Evolutionary conservation across 495 filamentous ascomycete species (phyloP).

Genomic region (Xylaria castorea): DNA sequence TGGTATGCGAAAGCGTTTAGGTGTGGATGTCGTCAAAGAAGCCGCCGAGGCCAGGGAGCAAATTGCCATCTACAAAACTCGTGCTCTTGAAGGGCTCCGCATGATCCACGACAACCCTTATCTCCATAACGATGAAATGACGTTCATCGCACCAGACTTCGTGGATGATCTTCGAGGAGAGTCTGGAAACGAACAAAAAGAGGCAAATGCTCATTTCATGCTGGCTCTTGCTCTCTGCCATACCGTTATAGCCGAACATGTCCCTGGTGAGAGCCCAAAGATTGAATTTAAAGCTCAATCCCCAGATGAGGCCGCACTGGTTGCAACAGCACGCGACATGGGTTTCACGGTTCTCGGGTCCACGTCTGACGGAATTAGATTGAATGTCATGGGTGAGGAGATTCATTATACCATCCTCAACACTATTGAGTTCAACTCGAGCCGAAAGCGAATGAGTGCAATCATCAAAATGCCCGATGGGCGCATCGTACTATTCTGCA

Average conservation of each 20-base stretch:
- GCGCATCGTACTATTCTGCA: slow-evolving; percentile 91
- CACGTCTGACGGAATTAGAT: slow-evolving; percentile 73
- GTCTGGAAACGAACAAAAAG: slow-evolving; percentile 76
- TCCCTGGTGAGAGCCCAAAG: slow-evolving; percentile 84
- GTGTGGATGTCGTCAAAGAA: slow-evolving; percentile 83
- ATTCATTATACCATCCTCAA: slow-evolving; percentile 86
- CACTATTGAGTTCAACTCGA: slow-evolving; percentile 97
- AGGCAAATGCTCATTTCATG: slow-evolving; percentile 90
- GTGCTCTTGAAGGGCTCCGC: slow-evolving; percentile 75
- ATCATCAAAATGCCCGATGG: slow-evolving; percentile 97
- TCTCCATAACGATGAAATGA: slow-evolving; percentile 84
- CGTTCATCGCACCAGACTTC: slow-evolving; percentile 90
- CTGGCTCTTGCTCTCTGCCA: slow-evolving; percentile 93
- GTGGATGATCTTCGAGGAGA: slow-evolving; percentile 79
- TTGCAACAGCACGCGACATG: slow-evolving; percentile 92
- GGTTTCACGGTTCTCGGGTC: slow-evolving; percentile 94
- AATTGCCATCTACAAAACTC: slow-evolving; percentile 76
- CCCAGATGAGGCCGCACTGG: slow-evolving; percentile 94
- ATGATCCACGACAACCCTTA: slow-evolving; percentile 89
- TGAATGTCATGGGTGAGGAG: slow-evolving; percentile 89
- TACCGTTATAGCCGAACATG: slow-evolving; percentile 90
- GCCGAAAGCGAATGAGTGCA: slow-evolving; percentile 96
- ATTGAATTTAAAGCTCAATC: slow-evolving; percentile 98
- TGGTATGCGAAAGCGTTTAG: slow-evolving; percentile 90
- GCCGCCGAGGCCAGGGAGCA: slow-evolving; percentile 73